Base-by-base conservation (phyloP, 495 filamentous ascomycete species). In the Hypoxylon cercidicola region DNA sequence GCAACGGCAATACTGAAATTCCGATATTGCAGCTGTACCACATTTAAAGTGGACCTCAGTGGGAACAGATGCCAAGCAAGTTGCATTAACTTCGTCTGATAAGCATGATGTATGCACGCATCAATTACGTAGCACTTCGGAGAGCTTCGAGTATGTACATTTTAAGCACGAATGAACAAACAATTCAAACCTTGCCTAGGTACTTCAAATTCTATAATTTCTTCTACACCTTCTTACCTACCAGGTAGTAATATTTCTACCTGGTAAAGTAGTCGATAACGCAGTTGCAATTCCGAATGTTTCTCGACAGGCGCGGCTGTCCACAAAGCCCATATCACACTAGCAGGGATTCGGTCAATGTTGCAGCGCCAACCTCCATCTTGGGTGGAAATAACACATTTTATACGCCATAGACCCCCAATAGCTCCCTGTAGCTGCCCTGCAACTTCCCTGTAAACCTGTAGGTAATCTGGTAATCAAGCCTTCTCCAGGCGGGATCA, bases 121-220 rank as follows among this genome's bases (percentile, higher is more conserved):
- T 48, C 16, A 13, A 62, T 67, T 67, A 67, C 64, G 64, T 67
- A 62, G 41, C 39, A 49, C 46, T 51, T 45, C 52, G 43, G 53
- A 57, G 46, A 67, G 53, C 54, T 68, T 63, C 64, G 35, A 62
- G 43, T 60, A 60, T 18, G 43, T 60, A 60, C n/a, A 43, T 46
- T 35, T 54, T 40, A 55, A 58, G 35, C 12, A 58, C 30, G 3
- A 1, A 5, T 32, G 30, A 40, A 16, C 4, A 2, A 40, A 16
- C 11, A 40, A 40, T 1, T 19, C 7, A 19, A 5, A 40, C 37
- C 15, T n/a, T 16, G 2, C 6, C 37, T 2, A n/a, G 15, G 15
- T 6, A 3, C 35, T 40, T 15, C 15, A 19, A 18, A 18, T 18
- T 20, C 40, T 43, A 18, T 43, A 43, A 8, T 3, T 18, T 43